A percentile compares a stretch with the other conserved stretches of the same genome.
Evolutionary conservation across 192 early-diverging fungal genomes (phyloP).

Genomic region (Paraglomus occultum): DNA sequence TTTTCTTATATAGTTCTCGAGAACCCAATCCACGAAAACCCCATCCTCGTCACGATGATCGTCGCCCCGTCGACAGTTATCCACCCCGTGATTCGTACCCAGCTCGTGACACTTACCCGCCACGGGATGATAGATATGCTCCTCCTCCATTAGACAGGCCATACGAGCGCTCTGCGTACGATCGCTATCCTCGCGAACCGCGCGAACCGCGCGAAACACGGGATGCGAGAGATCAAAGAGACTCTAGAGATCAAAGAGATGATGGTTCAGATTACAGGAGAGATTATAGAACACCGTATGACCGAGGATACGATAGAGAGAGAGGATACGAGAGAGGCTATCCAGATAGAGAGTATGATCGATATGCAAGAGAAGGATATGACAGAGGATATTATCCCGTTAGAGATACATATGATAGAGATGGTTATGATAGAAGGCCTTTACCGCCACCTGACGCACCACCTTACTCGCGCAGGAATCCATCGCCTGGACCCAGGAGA

Average conservation of each 20-base stretch:
- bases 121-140: slow-evolving; percentile 22
- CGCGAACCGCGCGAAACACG: slow-evolving; percentile 10
- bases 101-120: background rate
- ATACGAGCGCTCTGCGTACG: slow-evolving; percentile 9
- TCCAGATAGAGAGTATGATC: slow-evolving; percentile 25
- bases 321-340: slow-evolving; percentile 24
- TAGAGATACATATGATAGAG: slow-evolving; percentile 24
- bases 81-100: slow-evolving; percentile 11
- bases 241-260: slow-evolving; percentile 23
- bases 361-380: slow-evolving; percentile 14
- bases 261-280: slow-evolving; percentile 22
- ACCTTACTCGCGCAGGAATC: slow-evolving; percentile 3
- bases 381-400: slow-evolving; percentile 15
- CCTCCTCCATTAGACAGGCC: background rate
- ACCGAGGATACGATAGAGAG: slow-evolving; percentile 26
- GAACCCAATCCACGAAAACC: background rate
- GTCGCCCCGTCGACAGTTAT: slow-evolving; percentile 18
- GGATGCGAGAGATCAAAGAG: slow-evolving; percentile 11
- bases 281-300: slow-evolving; percentile 24
- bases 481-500: slow-evolving; percentile 15
- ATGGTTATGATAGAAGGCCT: slow-evolving; percentile 22
- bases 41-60: slow-evolving; percentile 22
- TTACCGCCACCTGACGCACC: slow-evolving; percentile 18
- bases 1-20: background rate
- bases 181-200: slow-evolving; percentile 27